Base-by-base conservation (phyloP, 2,329 filamentous ascomycete genomes). In the Pseudogymnoascus sp. region DNA sequence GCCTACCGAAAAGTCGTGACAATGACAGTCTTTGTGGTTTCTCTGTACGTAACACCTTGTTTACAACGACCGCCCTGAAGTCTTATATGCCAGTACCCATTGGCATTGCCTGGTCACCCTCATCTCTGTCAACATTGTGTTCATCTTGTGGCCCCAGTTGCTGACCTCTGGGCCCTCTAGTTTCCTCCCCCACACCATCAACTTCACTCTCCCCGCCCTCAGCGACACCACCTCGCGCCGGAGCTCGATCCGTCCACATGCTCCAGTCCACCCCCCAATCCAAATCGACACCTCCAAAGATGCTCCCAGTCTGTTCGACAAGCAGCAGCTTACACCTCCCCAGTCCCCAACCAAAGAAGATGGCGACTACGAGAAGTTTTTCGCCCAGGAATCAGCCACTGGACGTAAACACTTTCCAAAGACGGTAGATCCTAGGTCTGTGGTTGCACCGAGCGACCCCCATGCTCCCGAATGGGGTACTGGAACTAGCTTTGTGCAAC, bases 101-200 rank as follows among this genome's bases (percentile, higher is more conserved):
- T 43, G 12, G 41, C 14, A 47, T 47, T 47, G 22, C 22, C 6
- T 47, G 25, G n/a, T 14, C 18, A 30, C 43, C 18, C 30, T 16
- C 14, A 47, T 47, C 14, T n/a, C 25, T 50, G 2, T 30, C 6
- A 6, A 11, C 20, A 47, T 28, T 2, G 20, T 9, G 20, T 16
- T 50, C 43, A 11, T 16, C 22, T 16, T 30, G 7, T 50, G 4
- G 28, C 5, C 25, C 22, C 14, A 37, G 30, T 60, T 30, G 60
- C 64, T 67, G 63, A 65, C 61, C 54, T 12, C 43, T 25, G 36
- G 28, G 22, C 8, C 3, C 14, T 60, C 25, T 71, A 96, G 92
- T 62, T 96, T 96, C 72, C 83, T 97, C 36, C 93, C 93, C 35
- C 92, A 96, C 74, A 97, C 93, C 39, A 81, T 96, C 70, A 87